Base-by-base conservation (phyloP, 2,329 filamentous ascomycete genomes). In the Scedosporium apiospermum region DNA sequence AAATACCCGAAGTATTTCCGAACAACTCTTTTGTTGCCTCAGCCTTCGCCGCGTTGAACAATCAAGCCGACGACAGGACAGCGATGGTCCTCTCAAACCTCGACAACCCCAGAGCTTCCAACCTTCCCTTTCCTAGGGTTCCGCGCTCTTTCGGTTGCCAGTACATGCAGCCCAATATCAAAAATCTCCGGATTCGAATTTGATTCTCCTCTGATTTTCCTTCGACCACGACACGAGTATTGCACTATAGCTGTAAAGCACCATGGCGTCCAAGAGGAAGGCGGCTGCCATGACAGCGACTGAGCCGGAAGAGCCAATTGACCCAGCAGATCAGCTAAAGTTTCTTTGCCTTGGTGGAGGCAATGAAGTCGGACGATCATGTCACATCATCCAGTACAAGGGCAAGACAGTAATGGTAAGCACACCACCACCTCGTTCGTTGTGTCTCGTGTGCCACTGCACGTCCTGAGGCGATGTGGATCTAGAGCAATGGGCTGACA, bases 371-470 rank as follows among this genome's bases (percentile, higher is more conserved):
- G 95, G 95, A 62, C 84, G 95, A 67, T 98, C 95, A 67, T 98
- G 95, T 75, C 95, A 99, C 73, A 96, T 99, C 69, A 87, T 99
- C 64, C 92, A 98, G 72, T 99, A 99, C 83, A 99, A 98, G 77
- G 95, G 95, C 65, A 99, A 99, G 77, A 98, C 93, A 5, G 91
- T 99, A 68, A 99, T 99, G 95, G 92, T 96, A 79, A 69, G 71
- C 61, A 5, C 21, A 18, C 58, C 21, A 18, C 58, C 58, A 18
- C 59, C 30, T 21, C 3, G 7, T n/a, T 46, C 23, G 55, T 46
- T 49, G 34, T 27, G 23, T 27, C 58, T 57, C 58, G 34, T 23
- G 14, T 7, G 14, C 26, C 21, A 57, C 23, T 27, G 14, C 23
- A 23, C 3, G 7, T 23, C 23, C 21, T 6, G 3, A 14, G 34